Evolutionary conservation across 768 basidiomycete species (phyloP).

Genomic region (Naematelia aurantialba): DNA sequence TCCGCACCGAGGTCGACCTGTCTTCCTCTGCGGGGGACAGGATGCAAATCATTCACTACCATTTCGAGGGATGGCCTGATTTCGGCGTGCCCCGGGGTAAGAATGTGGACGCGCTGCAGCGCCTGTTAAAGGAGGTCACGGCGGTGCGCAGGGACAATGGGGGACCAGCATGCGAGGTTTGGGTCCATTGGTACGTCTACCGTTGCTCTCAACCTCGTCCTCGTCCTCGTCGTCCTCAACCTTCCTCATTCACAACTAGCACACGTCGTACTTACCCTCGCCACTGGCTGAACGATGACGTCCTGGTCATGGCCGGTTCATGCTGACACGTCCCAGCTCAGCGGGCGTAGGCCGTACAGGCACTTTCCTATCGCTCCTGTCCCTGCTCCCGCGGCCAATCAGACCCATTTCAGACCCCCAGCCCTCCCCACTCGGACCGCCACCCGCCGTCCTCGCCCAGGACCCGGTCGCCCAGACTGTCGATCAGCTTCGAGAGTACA

Average conservation of each 20-base stretch:
- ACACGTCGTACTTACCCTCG: too few species aligned
- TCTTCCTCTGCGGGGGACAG: background rate
- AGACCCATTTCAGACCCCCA: background rate
- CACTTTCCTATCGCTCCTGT: conserved; percentile 48
- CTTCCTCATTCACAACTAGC: too few species aligned
- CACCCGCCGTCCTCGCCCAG: conserved; percentile 21
- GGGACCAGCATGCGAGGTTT: conserved; percentile 32
- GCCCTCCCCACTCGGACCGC: conserved; percentile 32
- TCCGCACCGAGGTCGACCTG: background rate
- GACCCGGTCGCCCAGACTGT: conserved; percentile 43
- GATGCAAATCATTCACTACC: conserved; percentile 27
- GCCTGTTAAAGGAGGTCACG: conserved; percentile 24
- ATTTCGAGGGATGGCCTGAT: conserved; percentile 46
- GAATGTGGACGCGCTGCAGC: conserved; percentile 24
- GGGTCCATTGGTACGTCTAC: conserved; percentile 47
- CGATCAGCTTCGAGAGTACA: conserved; percentile 43
- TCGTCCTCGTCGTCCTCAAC: too few species aligned
- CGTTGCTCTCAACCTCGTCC: background rate
- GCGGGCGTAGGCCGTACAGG: conserved; percentile 51
- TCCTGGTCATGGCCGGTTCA: background rate
- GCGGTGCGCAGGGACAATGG: conserved; percentile 16
- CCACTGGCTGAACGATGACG: too few species aligned
- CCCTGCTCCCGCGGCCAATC: conserved; percentile 26
- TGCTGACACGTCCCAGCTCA: conserved; percentile 32
- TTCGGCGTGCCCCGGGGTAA: conserved; percentile 41